Conservation (phyloP, 148 eudicot species). For the Rhododendron mucronatum region DNA sequence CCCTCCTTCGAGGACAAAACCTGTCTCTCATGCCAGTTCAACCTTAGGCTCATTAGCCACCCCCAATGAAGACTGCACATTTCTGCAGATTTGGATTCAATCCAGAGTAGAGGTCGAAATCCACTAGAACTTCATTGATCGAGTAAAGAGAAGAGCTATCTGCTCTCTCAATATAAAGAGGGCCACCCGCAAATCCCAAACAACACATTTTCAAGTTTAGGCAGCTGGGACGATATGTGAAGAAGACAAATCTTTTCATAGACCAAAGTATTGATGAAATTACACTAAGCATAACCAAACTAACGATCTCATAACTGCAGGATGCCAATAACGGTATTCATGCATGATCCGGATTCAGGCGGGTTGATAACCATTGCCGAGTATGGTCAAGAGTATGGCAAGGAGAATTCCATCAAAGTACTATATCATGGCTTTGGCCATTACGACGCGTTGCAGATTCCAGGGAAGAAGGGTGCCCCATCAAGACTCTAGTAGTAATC, state of each 20-base stretch:
- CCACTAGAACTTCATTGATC: neutral
- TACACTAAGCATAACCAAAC: neutral
- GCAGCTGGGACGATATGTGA: neutral
- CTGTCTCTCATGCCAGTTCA: neutral
- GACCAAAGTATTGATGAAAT: neutral
- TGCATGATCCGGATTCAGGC: slow-evolving; percentile 57
- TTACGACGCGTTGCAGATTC: slow-evolving; percentile 79
- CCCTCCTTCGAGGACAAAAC: neutral
- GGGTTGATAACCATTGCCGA: slow-evolving; percentile 92
- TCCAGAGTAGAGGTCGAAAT: neutral
- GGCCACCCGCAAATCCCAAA: neutral
- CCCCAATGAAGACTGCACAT: neutral
- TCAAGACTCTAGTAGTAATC: slow-evolving; percentile 45
- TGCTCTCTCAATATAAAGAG: neutral
- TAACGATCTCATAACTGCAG: slow-evolving; percentile 31
- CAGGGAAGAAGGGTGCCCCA: slow-evolving; percentile 44
- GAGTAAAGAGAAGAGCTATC: neutral
- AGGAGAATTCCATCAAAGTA: slow-evolving; percentile 74
- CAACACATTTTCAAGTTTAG: neutral
- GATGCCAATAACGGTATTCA: slow-evolving; percentile 96
- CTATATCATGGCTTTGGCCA: slow-evolving; percentile 93
- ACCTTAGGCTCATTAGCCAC: neutral
- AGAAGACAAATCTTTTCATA: neutral
- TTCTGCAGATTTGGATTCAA: neutral
- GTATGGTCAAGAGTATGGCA: slow-evolving; percentile 90